phyloP scores from a whole-genome alignment of 768 basidiomycete genomes.

The Sarcomyxa edulis region DNA sequence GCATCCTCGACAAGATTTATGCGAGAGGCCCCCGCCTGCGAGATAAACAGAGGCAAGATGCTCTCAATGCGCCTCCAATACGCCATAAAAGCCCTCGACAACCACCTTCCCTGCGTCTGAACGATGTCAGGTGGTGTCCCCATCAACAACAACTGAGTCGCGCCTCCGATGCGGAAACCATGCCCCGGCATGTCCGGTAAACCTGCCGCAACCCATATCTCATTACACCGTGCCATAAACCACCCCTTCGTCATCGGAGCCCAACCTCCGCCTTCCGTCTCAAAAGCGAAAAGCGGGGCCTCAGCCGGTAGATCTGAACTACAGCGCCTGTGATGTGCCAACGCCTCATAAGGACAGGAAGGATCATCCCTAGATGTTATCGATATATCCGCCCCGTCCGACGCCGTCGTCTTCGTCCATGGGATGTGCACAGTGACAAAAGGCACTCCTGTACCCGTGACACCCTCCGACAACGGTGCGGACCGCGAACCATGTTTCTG shows the following conservation, averaged over 20 bases:
- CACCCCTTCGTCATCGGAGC: constrained; percentile 7
- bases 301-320: constrained; percentile 12
- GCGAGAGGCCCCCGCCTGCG: no score
- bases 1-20: no score
- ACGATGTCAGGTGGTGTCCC: constrained; percentile 25
- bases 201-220: constrained; percentile 10
- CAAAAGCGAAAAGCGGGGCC: constrained; percentile 13
- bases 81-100: constrained; percentile 20
- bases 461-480: neutral
- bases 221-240: constrained; percentile 10
- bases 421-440: constrained; percentile 25
- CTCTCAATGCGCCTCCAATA: constrained; percentile 21
- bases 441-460: neutral
- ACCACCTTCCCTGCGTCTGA: constrained; percentile 27
- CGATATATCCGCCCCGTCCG: constrained; percentile 19
- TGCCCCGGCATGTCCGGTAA: constrained; percentile 14
- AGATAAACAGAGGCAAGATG: constrained; percentile 14
- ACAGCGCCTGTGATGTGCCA: constrained; percentile 15
- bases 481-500: constrained; percentile 9
- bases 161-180: constrained; percentile 22
- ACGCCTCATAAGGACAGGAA: constrained; percentile 13
- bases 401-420: constrained; percentile 26
- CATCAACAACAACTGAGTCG: constrained; percentile 18
- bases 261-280: neutral
- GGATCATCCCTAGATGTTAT: constrained; percentile 13